Base-by-base conservation (phyloP, 73 alveolate species). In the Paramecium bursaria region DNA sequence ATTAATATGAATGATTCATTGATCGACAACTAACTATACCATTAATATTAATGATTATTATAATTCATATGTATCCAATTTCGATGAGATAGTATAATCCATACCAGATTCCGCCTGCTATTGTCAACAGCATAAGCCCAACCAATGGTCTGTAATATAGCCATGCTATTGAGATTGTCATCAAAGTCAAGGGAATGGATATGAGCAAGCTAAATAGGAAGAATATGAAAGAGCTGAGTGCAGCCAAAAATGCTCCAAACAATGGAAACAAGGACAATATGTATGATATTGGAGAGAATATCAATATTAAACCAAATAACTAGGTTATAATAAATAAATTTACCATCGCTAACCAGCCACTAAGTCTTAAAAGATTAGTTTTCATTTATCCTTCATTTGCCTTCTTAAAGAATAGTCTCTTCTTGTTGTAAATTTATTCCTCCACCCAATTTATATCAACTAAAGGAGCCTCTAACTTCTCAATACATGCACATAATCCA, bases 191-290 rank as follows among this genome's bases (percentile, higher is more conserved):
- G 4, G 80, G 57, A 17, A 61, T 5, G 0, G 79, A 26, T 29
- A 60, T 60, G 0, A 31, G 4, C 19, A 15, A 5, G 15, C 53
- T 14, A 29, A n/a, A 50, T 31, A 26, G 0, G 14, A 13, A 31
- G 35, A 60, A 60, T 11, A 60, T 11, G 3, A 60, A 29, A 3
- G 79, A 31, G 23, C 54, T 31, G n/a, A 60, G 35, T 31, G 27
- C 26, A 10, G 53, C 79, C 30, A 60, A 25, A 29, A 60, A 60
- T 11, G 22, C 21, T 13, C 79, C 79, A 4, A 60, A 13, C 11
- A 60, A 30, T 7, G 79, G 79, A 29, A 60, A 60, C 79, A 50
- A 60, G 3, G 79, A 60, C 15, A 60, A 31, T 29, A 60, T 39
- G 23, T 31, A 60, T 2, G 15, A 22, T 25, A 60, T 31, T 9